These are phyloP conservation scores for Phytophthora palmivora DNA, from an alignment of 352 stramenopile species.

Conservation along the genomic window DNA sequence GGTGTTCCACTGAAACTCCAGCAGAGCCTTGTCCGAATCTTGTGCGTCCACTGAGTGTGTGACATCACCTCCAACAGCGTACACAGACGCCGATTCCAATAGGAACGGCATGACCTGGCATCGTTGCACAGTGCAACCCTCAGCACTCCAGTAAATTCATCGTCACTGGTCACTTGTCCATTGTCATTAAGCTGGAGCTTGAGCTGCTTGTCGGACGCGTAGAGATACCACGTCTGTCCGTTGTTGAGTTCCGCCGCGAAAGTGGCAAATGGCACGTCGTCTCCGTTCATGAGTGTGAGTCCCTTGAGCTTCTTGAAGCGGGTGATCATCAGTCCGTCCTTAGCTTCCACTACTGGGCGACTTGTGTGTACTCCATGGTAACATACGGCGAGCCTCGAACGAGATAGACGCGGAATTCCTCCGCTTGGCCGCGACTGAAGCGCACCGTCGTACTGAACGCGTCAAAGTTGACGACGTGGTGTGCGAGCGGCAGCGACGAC, in stretches of 20 bases:
- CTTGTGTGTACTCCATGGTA: conserved; percentile 70
- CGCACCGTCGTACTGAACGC: conserved; percentile 67
- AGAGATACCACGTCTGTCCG: conserved; percentile 74
- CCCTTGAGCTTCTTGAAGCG: conserved; percentile 59
- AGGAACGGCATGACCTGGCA: conserved; percentile 52
- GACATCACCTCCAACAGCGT: conserved; percentile 61
- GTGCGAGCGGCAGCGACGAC: conserved; percentile 24
- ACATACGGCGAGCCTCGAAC: conserved; percentile 85
- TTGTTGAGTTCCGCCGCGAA: conserved; percentile 66
- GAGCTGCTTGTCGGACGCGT: conserved; percentile 56
- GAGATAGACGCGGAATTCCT: conserved; percentile 64
- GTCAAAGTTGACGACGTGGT: conserved; percentile 78
- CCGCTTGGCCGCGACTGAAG: conserved; percentile 49
- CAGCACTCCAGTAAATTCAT: conserved; percentile 60
- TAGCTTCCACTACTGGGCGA: conserved; percentile 60
- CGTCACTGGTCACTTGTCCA: conserved; percentile 41
- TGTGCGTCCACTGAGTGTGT: conserved; percentile 51
- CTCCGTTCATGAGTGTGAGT: conserved; percentile 50
- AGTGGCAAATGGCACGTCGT: conserved; percentile 50
- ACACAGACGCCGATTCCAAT: conserved; percentile 65
- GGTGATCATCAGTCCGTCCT: conserved; percentile 55
- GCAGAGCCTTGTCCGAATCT: conserved; percentile 35
- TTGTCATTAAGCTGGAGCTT: conserved; percentile 49
- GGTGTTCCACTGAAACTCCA: conserved; percentile 76
- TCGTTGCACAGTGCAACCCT: conserved; percentile 58